Base-by-base conservation (phyloP, 1,139 yeast genomes). In the Candida sp. region DNA sequence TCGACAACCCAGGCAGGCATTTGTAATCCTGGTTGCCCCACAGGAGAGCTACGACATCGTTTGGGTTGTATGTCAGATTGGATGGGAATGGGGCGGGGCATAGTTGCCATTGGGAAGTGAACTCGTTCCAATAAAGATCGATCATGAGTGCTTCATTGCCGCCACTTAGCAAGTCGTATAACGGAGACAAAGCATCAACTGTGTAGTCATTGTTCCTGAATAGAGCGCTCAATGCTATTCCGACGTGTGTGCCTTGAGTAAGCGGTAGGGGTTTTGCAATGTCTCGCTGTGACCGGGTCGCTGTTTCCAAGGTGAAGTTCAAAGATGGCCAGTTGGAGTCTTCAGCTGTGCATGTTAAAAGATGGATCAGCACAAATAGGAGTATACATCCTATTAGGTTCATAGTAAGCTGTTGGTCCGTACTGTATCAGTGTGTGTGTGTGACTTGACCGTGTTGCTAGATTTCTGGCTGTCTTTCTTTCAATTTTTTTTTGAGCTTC, bases 281-380 rank as follows among this genome's bases (percentile, higher is more conserved):
- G 61, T 91, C 97, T 51, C 97, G 70, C 62, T 92, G 94, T 0
- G 91, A 72, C 49, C 91, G 67, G 7, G 77, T 52, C 0, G 85
- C 91, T 1, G 60, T 58, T 39, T 58, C 55, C 22, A 50, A 43
- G 0, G 52, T 46, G 31, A 46, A 46, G 45, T 49, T 49, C 17
- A 49, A 32, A 9, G 26, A 55, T 49, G 45, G 41, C 35, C 40
- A 30, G 22, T 4, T 34, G 22, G 32, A 34, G 3, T 25, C 25
- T 17, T 17, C 17, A 17, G 17, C 17, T 17, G 17, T 31, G 12
- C 25, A 5, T 1, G 42, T 25, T 9, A 9, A 25, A 25, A 38
- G n/a, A 4, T 26, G 30, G 6, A 38, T n/a, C 6, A 26, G 7
- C 8, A 11, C 32, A 7, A 38, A 26, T 25, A 38, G 6, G 22